Percentiles rank a stretch among this genome's conserved stretches.
Evolutionary conservation across 1,139 yeast species (phyloP).

Genomic region (Yamadazyma buinensis): DNA sequence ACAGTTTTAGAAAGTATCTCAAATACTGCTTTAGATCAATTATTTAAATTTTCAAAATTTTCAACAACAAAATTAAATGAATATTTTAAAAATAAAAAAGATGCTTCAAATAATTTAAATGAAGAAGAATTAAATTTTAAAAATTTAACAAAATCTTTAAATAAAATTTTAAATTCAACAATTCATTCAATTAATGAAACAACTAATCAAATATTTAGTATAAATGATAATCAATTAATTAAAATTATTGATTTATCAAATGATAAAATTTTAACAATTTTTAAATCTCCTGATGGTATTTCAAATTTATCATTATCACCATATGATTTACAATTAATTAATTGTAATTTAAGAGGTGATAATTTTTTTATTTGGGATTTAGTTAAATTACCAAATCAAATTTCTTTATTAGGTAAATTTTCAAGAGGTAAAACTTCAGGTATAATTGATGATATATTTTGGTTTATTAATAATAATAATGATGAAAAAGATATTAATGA

Average conservation of each 20-base stretch:
- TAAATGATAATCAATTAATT: constrained; percentile 32
- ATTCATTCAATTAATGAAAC: constrained; percentile 31
- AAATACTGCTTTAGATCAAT: constrained; percentile 52
- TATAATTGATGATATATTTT: constrained; percentile 45
- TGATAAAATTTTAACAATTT: constrained; percentile 44
- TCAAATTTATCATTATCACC: constrained; percentile 62
- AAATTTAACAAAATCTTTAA: constrained; percentile 29
- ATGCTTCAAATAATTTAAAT: constrained; percentile 6
- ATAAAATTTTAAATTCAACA: constrained; percentile 32
- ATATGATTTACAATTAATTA: constrained; percentile 55
- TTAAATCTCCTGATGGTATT: constrained; percentile 61
- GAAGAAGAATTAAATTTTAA: constrained; percentile 23
- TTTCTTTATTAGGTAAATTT: constrained; percentile 57
- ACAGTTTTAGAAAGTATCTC: constrained; percentile 48
- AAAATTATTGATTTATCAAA: constrained; percentile 46
- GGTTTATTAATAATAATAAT: constrained; percentile 42
- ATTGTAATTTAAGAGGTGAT: constrained; percentile 61
- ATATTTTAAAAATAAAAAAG: constrained; percentile 25
- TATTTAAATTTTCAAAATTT: constrained; percentile 46
- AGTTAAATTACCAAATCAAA: constrained; percentile 47
- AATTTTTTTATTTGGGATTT: constrained; percentile 63
- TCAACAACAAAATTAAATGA: constrained; percentile 42
- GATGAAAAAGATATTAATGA: constrained; percentile 10
- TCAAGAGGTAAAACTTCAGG: constrained; percentile 65
- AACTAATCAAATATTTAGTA: constrained; percentile 15